A percentile compares a stretch with the other conserved stretches of the same genome.
These are phyloP conservation scores for Anthracocystis panici-leucophaei DNA, from an alignment of 1,284 basidiomycete genomes.

Conservation along the genomic window DNA sequence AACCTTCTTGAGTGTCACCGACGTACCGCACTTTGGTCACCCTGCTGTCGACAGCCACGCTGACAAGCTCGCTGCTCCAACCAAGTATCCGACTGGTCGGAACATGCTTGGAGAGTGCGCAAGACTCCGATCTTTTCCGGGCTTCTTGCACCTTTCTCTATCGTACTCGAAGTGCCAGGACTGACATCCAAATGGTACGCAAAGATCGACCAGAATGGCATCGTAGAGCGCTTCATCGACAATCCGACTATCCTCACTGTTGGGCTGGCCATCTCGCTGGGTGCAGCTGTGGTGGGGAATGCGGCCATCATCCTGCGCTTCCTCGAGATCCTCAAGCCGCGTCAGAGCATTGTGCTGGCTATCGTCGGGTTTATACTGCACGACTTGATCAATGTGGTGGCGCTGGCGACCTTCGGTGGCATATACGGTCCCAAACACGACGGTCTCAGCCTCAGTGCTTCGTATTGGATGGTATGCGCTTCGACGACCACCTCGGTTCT, in stretches of 20 bases:
- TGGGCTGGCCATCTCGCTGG: slow-evolving; percentile 79
- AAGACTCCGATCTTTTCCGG: slow-evolving; percentile 73
- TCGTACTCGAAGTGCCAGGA: slow-evolving; percentile 76
- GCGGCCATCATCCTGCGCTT: slow-evolving; percentile 78
- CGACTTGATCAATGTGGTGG: slow-evolving; percentile 79
- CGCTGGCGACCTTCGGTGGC: slow-evolving; percentile 77
- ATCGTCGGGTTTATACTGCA: slow-evolving; percentile 75
- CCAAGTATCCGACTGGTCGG: background rate
- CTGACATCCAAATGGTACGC: slow-evolving; percentile 60
- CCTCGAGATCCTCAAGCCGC: slow-evolving; percentile 71
- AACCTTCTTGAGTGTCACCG: slow-evolving; percentile 31
- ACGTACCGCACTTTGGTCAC: slow-evolving; percentile 1
- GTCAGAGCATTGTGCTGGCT: slow-evolving; percentile 75
- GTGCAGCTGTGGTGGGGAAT: slow-evolving; percentile 79
- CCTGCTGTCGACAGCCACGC: background rate
- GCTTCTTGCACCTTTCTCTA: slow-evolving; percentile 79
- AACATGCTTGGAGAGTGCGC: slow-evolving; percentile 33
- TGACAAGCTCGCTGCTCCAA: background rate
- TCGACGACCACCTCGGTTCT: slow-evolving; percentile 78
- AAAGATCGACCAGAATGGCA: slow-evolving; percentile 28
- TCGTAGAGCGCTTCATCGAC: slow-evolving; percentile 47
- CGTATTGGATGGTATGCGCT: slow-evolving; percentile 85
- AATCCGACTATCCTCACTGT: slow-evolving; percentile 73
- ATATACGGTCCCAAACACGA: slow-evolving; percentile 74
- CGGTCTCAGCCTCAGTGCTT: slow-evolving; percentile 72